A percentile compares a stretch with the other conserved stretches of the same genome.
phyloP scores from a whole-genome alignment of 106 monocot species.

The Dendrobium nobile region DNA sequence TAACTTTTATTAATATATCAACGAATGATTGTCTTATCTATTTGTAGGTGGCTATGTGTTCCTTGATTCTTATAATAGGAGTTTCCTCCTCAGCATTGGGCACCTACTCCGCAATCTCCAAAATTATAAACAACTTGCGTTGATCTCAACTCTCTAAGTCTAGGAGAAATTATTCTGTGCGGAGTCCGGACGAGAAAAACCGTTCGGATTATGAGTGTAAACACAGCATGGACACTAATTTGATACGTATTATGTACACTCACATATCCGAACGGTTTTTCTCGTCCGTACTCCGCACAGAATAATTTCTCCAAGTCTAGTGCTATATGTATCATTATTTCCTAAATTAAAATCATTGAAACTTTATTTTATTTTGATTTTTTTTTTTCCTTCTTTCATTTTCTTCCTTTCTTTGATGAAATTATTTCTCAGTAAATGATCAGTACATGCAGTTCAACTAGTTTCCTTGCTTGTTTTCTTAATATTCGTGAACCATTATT shows the following conservation, averaged over 20 bases:
- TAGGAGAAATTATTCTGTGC: too few species aligned
- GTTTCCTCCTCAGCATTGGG: constrained; percentile 37
- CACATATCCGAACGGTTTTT: too few species aligned
- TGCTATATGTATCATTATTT: not conserved
- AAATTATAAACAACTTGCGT: constrained; percentile 53
- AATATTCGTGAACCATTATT: too few species aligned
- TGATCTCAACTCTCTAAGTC: not conserved
- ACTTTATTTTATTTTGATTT: not conserved
- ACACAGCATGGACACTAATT: too few species aligned
- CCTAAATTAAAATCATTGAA: not conserved
- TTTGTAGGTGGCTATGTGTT: constrained; percentile 40
- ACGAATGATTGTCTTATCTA: not conserved
- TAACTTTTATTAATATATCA: too few species aligned
- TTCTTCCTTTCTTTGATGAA: not conserved
- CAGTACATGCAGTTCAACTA: too few species aligned
- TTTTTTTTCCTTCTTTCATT: not conserved
- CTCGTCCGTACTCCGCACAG: too few species aligned
- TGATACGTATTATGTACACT: too few species aligned
- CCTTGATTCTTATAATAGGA: constrained; percentile 45
- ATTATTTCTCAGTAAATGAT: too few species aligned
- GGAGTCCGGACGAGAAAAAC: too few species aligned
- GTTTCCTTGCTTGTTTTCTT: too few species aligned
- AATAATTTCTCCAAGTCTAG: not conserved
- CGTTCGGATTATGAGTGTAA: too few species aligned
- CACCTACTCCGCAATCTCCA: constrained; percentile 60